These are phyloP conservation scores for Oryza longistaminata DNA, from an alignment of 176 grass and related monocot genomes.

Conservation along the genomic window DNA sequence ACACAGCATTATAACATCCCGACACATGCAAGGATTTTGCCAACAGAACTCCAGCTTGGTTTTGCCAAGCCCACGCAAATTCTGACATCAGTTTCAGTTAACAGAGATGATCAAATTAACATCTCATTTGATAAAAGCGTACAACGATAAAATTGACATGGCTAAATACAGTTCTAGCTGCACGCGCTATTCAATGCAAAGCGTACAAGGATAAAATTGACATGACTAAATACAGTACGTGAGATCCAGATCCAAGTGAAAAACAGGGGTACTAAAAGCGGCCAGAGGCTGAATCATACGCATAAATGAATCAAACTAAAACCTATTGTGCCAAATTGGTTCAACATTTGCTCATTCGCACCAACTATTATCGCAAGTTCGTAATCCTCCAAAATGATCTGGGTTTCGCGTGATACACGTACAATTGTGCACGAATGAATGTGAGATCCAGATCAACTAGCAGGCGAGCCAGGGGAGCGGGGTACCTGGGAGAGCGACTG, in stretches of 20 bases:
- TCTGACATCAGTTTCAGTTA: neutral
- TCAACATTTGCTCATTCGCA: neutral
- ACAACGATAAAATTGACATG: no score
- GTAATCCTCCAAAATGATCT: neutral
- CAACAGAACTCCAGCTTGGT: slow-evolving; percentile 8
- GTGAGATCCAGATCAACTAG: slow-evolving; percentile 49
- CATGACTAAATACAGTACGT: neutral
- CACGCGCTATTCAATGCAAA: neutral
- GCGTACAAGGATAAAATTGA: neutral
- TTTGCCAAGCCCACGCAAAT: slow-evolving; percentile 3
- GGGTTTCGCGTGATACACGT: neutral
- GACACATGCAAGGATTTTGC: neutral
- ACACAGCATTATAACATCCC: neutral
- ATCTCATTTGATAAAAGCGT: neutral
- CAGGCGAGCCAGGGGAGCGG: neutral
- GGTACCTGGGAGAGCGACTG: slow-evolving; percentile 65
- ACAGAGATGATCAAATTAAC: slow-evolving; percentile 18
- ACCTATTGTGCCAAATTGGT: neutral
- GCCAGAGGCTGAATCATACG: neutral
- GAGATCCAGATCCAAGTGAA: slow-evolving; percentile 48
- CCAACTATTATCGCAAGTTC: neutral
- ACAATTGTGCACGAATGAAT: neutral
- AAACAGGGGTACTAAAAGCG: neutral
- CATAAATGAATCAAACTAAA: slow-evolving; percentile 23
- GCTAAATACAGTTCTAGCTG: neutral